Evolutionary conservation across 441 rosid genomes (phyloP).

Genomic region (Pelargonium australe): DNA sequence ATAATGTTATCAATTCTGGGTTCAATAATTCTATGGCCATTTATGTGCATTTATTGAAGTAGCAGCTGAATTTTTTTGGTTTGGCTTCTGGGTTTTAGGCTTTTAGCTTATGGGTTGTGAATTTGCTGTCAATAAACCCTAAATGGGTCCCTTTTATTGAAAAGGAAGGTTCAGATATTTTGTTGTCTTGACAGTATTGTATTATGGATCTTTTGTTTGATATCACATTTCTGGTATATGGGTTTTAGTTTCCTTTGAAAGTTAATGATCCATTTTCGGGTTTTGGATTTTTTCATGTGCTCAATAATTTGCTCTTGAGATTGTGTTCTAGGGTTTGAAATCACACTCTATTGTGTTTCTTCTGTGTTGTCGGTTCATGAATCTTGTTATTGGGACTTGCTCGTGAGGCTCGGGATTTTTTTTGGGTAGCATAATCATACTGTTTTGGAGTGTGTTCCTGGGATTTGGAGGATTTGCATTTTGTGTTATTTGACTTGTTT

Average conservation of each 20-base stretch:
- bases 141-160: conserved; percentile 28
- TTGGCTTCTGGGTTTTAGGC: conserved; percentile 5
- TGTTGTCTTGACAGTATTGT: conserved; percentile 19
- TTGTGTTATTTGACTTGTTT: no score
- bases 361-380: not conserved
- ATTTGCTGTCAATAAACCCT: no score
- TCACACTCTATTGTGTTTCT: not conserved
- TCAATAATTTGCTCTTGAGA: not conserved
- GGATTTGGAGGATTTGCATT: no score
- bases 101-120: not conserved
- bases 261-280: not conserved
- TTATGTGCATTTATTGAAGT: conserved; percentile 1
- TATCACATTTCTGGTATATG: conserved; percentile 11
- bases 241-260: conserved; percentile 19
- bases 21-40: not conserved
- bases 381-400: not conserved
- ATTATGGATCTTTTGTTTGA: conserved; percentile 19
- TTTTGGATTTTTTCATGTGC: not conserved
- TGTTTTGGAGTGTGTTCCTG: no score
- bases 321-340: not conserved
- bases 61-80: not conserved
- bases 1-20: no score
- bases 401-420: not conserved
- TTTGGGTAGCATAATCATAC: no score
- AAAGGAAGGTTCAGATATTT: conserved; percentile 22